Conservation (phyloP, 345 rosid species). For the Populus tremula region DNA sequence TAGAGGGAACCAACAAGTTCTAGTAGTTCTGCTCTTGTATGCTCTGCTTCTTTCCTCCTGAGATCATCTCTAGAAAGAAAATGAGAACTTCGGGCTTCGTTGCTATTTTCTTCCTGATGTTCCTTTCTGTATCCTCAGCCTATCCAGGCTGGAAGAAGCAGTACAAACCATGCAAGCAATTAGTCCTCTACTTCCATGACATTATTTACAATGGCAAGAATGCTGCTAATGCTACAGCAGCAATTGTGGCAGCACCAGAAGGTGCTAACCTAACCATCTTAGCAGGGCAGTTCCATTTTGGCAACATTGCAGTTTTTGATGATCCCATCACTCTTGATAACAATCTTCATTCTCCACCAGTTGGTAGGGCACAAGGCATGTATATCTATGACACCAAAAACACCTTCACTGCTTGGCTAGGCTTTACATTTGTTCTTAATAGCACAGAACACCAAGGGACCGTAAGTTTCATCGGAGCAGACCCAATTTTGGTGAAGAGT, state of each 20-base stretch:
- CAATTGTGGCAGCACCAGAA: conserved; percentile 42
- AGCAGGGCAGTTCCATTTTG: conserved; percentile 37
- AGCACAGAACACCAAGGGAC: conserved; percentile 33
- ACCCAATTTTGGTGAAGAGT: conserved; percentile 37
- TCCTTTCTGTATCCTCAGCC: conserved; percentile 1
- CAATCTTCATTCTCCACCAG: conserved; percentile 37
- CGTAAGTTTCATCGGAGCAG: conserved; percentile 43
- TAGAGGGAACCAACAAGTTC: background rate
- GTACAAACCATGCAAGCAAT: conserved; percentile 36
- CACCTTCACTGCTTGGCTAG: conserved; percentile 51
- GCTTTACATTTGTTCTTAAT: conserved; percentile 43
- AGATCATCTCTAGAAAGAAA: background rate
- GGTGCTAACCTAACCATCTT: conserved; percentile 34
- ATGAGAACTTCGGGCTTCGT: background rate
- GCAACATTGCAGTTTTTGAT: conserved; percentile 46
- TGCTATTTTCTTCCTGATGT: too few species aligned
- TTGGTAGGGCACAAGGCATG: conserved; percentile 52
- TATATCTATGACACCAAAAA: conserved; percentile 42
- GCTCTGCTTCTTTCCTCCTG: background rate
- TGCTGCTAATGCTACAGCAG: conserved; percentile 39
- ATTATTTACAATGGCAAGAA: conserved; percentile 49
- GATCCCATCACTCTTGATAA: conserved; percentile 53
- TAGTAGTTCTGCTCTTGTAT: background rate
- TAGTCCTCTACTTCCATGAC: conserved; percentile 48
- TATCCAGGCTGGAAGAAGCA: background rate